Base-by-base conservation (phyloP, 805 yeast species). In the Lipomyces orientalis region DNA sequence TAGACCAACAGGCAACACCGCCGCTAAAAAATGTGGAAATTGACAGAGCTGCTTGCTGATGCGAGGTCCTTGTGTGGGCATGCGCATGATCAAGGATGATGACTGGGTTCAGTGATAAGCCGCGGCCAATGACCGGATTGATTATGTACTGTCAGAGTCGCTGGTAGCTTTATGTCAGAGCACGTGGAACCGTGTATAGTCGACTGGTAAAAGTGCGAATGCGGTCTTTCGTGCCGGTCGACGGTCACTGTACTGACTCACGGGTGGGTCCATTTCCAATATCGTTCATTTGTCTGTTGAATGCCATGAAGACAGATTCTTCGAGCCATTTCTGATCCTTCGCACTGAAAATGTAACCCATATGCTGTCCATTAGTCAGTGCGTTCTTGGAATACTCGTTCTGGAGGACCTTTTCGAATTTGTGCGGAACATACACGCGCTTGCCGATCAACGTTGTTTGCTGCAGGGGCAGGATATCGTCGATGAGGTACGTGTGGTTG, bases 361-460 rank as follows among this genome's bases (percentile, higher is more conserved):
- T 61, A 33, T 46, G 67, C 6, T 63, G 49, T 19, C 64, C 64
- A 55, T 63, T 61, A 4, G 68, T 64, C 31, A 69, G 65, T 4
- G 72, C 71, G 34, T 61, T 62, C 22, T 68, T 59, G 19, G 71
- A 67, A 71, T 84, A 83, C 68, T 85, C 88, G 9, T 78, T 72
- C 10, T 67, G 60, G 2, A 85, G 76, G 12, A 81, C 72, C 5
- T 70, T 68, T 12, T 80, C 79, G 37, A 77, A 76, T 59, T 74
- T 73, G 55, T 77, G 73, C 0, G 90, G 90, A 31, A 86, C 76
- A 64, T 80, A 81, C 0, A 84, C 81, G 14, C 79, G 68, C 10
- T 75, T 83, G 1, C 91, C 91, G 75, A 90, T 93, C 71, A 86
- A 88, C 22, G 80, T 71, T 0, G 90, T 82, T 39, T 83, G 79